A percentile compares a stretch with the other conserved stretches of the same genome.
phyloP scores from a whole-genome alignment of 1,284 basidiomycete species.

The Microbotryum silenes-acaulis region DNA sequence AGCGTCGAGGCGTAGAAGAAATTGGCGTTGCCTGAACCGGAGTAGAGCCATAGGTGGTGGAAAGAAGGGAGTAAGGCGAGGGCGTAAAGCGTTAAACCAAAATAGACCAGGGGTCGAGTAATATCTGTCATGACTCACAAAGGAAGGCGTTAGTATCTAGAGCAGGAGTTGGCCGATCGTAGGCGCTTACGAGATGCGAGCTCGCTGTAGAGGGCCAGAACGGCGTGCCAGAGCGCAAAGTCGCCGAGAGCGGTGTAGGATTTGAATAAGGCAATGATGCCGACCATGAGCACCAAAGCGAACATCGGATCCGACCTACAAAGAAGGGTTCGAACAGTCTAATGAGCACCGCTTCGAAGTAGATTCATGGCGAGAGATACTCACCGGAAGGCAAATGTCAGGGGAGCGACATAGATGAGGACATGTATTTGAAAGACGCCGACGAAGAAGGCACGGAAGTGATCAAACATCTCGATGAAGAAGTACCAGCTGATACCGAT shows the following conservation, averaged over 20 bases:
- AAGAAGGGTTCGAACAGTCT: neutral
- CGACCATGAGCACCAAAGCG: slow-evolving; percentile 65
- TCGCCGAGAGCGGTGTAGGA: slow-evolving; percentile 87
- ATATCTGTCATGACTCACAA: slow-evolving; percentile 53
- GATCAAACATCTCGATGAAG: slow-evolving; percentile 98
- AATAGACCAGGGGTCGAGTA: slow-evolving; percentile 75
- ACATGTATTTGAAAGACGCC: slow-evolving; percentile 90
- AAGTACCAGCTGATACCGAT: slow-evolving; percentile 98
- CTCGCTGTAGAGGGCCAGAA: slow-evolving; percentile 76
- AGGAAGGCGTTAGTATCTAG: neutral
- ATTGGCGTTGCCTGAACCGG: slow-evolving; percentile 93
- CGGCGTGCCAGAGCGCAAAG: slow-evolving; percentile 71
- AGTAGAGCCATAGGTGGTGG: slow-evolving; percentile 81
- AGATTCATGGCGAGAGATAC: neutral
- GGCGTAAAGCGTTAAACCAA: slow-evolving; percentile 75
- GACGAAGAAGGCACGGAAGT: slow-evolving; percentile 91
- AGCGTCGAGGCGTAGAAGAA: slow-evolving; percentile 95
- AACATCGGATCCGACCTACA: slow-evolving; percentile 65
- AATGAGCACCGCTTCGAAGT: neutral
- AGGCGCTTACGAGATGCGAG: slow-evolving; percentile 61
- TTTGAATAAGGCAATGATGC: slow-evolving; percentile 78
- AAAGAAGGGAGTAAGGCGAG: slow-evolving; percentile 81
- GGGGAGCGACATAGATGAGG: slow-evolving; percentile 73
- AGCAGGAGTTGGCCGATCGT: neutral
- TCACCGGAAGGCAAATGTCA: slow-evolving; percentile 50